phyloP scores from a whole-genome alignment of 345 rosid species.

The Corymbia maculata region DNA sequence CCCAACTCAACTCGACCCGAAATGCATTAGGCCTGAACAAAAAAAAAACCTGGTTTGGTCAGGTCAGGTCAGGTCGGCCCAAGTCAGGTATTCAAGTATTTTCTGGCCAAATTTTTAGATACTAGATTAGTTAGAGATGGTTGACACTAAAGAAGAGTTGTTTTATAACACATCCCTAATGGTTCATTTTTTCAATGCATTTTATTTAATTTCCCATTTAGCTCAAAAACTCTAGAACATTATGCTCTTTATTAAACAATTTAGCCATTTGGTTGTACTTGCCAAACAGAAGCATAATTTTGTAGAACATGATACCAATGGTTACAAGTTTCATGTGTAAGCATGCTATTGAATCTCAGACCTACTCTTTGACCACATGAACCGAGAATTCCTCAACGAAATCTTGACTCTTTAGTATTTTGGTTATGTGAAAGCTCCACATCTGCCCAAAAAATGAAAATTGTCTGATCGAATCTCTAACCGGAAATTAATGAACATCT shows the following conservation, averaged over 20 bases:
- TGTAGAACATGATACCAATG: neutral
- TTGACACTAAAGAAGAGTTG: no score
- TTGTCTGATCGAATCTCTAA: neutral
- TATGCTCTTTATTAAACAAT: neutral
- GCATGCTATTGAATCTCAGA: neutral
- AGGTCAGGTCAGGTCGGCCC: no score
- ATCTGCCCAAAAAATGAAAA: constrained; percentile 1
- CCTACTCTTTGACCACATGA: constrained; percentile 21
- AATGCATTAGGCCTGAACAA: no score
- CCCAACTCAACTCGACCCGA: no score
- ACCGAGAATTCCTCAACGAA: neutral
- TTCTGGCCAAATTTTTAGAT: no score
- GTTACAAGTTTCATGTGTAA: neutral
- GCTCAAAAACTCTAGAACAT: neutral
- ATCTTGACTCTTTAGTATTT: constrained; percentile 5
- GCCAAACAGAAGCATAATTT: neutral
- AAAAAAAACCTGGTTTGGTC: no score
- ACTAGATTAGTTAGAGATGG: no score
- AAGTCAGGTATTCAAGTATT: no score
- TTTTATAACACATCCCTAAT: no score
- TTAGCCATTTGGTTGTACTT: neutral
- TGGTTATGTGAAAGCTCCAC: constrained; percentile 18
- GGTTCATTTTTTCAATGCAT: neutral
- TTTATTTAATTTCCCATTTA: neutral
- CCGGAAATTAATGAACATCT: neutral